Evolutionary conservation across 345 rosid species (phyloP).

Genomic region (Brassica rapa): DNA sequence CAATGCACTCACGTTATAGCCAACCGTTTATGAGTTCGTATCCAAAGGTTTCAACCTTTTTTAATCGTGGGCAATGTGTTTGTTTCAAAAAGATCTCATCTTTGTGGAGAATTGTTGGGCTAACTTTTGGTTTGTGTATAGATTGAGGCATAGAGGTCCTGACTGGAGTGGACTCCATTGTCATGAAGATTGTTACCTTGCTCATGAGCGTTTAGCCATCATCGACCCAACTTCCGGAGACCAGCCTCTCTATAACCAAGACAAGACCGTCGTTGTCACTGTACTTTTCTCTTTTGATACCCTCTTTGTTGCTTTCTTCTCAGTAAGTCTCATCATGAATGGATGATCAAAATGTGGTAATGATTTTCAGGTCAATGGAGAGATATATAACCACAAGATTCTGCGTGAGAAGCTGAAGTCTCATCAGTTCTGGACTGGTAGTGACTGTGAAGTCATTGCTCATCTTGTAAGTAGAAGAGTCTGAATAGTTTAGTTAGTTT

Average conservation of each 20-base stretch:
- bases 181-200: slow-evolving; percentile 60
- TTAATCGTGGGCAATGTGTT: not conserved
- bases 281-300: slow-evolving; percentile 35
- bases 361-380: slow-evolving; percentile 67
- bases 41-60: slow-evolving; percentile 6
- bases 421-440: slow-evolving; percentile 72
- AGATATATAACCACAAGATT: slow-evolving; percentile 72
- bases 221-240: slow-evolving; percentile 84
- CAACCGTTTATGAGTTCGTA: not conserved
- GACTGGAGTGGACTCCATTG: slow-evolving; percentile 84
- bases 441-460: slow-evolving; percentile 87
- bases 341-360: not conserved
- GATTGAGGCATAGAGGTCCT: slow-evolving; percentile 78
- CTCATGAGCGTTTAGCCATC: slow-evolving; percentile 80
- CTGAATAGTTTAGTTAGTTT: not conserved
- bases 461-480: slow-evolving; percentile 61
- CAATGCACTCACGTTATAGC: not conserved
- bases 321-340: not conserved
- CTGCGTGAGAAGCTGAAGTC: slow-evolving; percentile 57
- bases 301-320: not conserved
- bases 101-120: not conserved
- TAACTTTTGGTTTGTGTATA: slow-evolving; percentile 30
- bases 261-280: slow-evolving; percentile 69
- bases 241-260: slow-evolving; percentile 81
- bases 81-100: slow-evolving; percentile 1